These are phyloP conservation scores for Platanus orientalis DNA, from an alignment of 164 flowering plant species.

Conservation along the genomic window DNA sequence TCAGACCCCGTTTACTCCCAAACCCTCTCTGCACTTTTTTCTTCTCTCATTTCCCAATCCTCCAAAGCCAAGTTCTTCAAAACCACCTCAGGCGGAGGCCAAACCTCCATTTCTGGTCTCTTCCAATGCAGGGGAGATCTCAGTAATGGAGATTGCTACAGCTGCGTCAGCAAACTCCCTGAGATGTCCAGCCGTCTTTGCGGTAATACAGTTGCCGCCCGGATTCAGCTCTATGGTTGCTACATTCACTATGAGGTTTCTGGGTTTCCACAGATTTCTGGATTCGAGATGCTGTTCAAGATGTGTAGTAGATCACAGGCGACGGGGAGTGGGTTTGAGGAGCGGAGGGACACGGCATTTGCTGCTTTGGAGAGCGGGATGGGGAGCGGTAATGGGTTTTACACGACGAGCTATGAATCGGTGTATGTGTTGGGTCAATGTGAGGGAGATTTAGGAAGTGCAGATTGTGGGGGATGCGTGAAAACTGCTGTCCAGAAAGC, in stretches of 20 bases:
- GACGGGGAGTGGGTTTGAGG: slow-evolving; percentile 58
- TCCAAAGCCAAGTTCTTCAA: slow-evolving; percentile 66
- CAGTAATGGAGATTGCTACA: slow-evolving; percentile 59
- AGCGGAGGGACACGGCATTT: slow-evolving; percentile 65
- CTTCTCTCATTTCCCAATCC: slow-evolving; percentile 61
- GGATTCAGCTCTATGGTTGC: slow-evolving; percentile 87
- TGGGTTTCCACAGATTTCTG: slow-evolving; percentile 74
- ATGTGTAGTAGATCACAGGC: slow-evolving; percentile 49
- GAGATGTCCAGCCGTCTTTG: slow-evolving; percentile 40
- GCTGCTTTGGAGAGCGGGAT: slow-evolving; percentile 55
- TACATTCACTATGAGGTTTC: slow-evolving; percentile 61
- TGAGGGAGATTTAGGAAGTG: slow-evolving; percentile 71
- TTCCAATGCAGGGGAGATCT: slow-evolving; percentile 94
- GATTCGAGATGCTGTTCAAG: slow-evolving; percentile 68
- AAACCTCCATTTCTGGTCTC: slow-evolving; percentile 51
- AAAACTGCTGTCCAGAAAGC: slow-evolving; percentile 68
- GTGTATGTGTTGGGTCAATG: slow-evolving; percentile 84
- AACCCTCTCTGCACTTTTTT: slow-evolving; percentile 56
- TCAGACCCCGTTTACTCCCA: slow-evolving; percentile 65
- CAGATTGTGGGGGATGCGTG: slow-evolving; percentile 75
- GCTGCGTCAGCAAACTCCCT: slow-evolving; percentile 69
- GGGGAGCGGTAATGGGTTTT: slow-evolving; percentile 63
- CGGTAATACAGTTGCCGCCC: slow-evolving; percentile 57
- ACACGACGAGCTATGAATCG: slow-evolving; percentile 46
- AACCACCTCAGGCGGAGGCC: slow-evolving; percentile 52